Evolutionary conservation across 2,329 filamentous ascomycete genomes (phyloP).

Genomic region (Botrytis aclada): DNA sequence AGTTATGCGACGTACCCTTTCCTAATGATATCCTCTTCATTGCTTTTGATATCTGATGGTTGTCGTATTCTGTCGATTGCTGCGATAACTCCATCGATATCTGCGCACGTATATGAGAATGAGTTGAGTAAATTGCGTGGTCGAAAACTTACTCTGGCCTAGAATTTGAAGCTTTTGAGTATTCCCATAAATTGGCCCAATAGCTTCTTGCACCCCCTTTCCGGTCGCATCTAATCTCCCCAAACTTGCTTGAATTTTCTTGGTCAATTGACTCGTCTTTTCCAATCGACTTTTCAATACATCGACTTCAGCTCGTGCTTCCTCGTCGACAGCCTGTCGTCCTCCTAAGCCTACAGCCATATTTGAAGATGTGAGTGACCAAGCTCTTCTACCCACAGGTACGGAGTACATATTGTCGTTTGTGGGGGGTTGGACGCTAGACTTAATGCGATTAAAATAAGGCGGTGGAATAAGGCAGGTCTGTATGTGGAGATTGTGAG

Average conservation of each 20-base stretch:
- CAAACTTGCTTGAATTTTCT: constrained; percentile 90
- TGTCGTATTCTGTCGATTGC: constrained; percentile 87
- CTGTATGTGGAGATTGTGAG: background rate
- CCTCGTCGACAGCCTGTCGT: constrained; percentile 51
- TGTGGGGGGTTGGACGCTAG: background rate
- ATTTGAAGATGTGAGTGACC: constrained; percentile 31
- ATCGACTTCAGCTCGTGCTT: constrained; percentile 67
- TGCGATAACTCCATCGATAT: constrained; percentile 80
- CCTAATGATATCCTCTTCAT: constrained; percentile 88
- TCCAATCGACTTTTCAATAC: constrained; percentile 73
- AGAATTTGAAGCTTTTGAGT: constrained; percentile 86
- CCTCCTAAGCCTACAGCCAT: constrained; percentile 36
- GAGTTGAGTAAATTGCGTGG: background rate
- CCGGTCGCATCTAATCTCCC: constrained; percentile 81
- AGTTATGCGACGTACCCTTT: constrained; percentile 51
- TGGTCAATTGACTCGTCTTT: constrained; percentile 89
- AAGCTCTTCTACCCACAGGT: constrained; percentile 24
- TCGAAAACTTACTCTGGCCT: constrained; percentile 61
- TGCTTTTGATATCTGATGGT: constrained; percentile 87
- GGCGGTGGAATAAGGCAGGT: background rate
- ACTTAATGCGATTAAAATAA: background rate
- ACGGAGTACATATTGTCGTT: constrained; percentile 4
- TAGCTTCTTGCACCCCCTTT: constrained; percentile 86
- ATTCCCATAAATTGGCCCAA: constrained; percentile 88
- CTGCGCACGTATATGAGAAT: constrained; percentile 41